phyloP scores from a whole-genome alignment of 1,284 basidiomycete genomes.

The Boletellus deceptivus region DNA sequence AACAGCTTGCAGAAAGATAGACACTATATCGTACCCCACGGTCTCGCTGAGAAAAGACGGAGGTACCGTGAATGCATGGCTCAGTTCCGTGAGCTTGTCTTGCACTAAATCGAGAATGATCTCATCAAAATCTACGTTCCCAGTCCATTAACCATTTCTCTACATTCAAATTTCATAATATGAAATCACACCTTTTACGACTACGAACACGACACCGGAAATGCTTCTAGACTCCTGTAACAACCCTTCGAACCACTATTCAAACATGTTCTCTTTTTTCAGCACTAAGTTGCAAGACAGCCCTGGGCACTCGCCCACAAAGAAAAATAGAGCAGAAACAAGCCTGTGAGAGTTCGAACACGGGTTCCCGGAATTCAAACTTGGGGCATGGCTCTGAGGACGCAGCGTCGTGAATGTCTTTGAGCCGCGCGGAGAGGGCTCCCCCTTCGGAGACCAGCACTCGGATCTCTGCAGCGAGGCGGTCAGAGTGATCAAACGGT shows the following conservation, averaged over 20 bases:
- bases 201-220: slow-evolving; percentile 14
- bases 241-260: slow-evolving; percentile 15
- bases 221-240: slow-evolving; percentile 20
- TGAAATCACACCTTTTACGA: slow-evolving; percentile 9
- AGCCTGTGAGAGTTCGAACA: slow-evolving; percentile 11
- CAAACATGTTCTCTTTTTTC: too few relatives aligned
- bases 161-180: too few relatives aligned
- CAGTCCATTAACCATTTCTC: background rate
- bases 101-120: slow-evolving; percentile 19
- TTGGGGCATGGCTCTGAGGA: background rate
- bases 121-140: slow-evolving; percentile 19
- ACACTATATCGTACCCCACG: too few relatives aligned
- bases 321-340: background rate
- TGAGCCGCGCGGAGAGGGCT: slow-evolving; percentile 15
- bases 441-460: slow-evolving; percentile 16
- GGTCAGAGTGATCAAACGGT: slow-evolving; percentile 14
- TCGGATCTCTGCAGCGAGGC: slow-evolving; percentile 4
- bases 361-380: slow-evolving; percentile 10
- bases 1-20: slow-evolving; percentile 8
- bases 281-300: too few relatives aligned
- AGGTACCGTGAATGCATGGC: slow-evolving; percentile 9
- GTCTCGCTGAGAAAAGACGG: too few relatives aligned
- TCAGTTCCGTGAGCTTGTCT: slow-evolving; percentile 17
- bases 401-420: slow-evolving; percentile 10
- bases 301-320: too few relatives aligned